Conservation (phyloP, 352 stramenopile genomes). For the Pythium brachiatum region DNA sequence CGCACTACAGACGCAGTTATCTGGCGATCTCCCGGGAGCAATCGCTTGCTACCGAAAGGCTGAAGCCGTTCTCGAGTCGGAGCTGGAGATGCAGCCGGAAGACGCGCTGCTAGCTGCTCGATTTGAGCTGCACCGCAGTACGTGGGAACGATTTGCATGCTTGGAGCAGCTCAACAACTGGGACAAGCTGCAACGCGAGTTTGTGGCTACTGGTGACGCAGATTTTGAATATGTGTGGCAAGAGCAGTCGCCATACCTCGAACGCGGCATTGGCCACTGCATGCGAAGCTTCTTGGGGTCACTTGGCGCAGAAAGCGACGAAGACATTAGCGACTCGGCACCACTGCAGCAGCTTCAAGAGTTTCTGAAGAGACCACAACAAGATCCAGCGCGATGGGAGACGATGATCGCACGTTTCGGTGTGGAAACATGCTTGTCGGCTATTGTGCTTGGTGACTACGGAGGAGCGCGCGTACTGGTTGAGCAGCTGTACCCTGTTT, state of each 20-base stretch:
- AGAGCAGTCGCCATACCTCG: conserved; percentile 57
- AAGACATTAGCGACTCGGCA: conserved; percentile 9
- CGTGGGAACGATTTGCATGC: conserved; percentile 62
- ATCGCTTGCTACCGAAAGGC: conserved; percentile 74
- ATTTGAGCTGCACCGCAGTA: conserved; percentile 53
- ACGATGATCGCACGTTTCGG: conserved; percentile 44
- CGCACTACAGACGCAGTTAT: conserved; percentile 61
- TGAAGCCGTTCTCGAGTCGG: conserved; percentile 38
- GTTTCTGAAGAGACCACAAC: conserved; percentile 29
- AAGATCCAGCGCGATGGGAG: conserved; percentile 35
- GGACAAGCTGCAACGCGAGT: conserved; percentile 51
- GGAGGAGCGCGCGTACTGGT: conserved; percentile 51
- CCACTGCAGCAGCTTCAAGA: conserved; percentile 8
- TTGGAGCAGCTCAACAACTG: conserved; percentile 71
- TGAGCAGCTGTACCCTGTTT: conserved; percentile 53
- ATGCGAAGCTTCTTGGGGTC: conserved; percentile 44
- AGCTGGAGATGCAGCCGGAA: conserved; percentile 41
- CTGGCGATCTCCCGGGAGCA: conserved; percentile 65
- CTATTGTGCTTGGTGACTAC: conserved; percentile 40
- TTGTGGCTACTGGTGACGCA: conserved; percentile 20
- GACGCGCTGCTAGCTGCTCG: conserved; percentile 25
- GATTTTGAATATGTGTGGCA: conserved; percentile 49
- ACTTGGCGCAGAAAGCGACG: conserved; percentile 15
- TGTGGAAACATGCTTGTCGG: conserved; percentile 48
- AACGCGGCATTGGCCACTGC: conserved; percentile 60